Percentiles rank a stretch among this genome's conserved stretches.
Evolutionary conservation across 2,329 filamentous ascomycete species (phyloP).

Genomic region (Xylariaceae sp.): DNA sequence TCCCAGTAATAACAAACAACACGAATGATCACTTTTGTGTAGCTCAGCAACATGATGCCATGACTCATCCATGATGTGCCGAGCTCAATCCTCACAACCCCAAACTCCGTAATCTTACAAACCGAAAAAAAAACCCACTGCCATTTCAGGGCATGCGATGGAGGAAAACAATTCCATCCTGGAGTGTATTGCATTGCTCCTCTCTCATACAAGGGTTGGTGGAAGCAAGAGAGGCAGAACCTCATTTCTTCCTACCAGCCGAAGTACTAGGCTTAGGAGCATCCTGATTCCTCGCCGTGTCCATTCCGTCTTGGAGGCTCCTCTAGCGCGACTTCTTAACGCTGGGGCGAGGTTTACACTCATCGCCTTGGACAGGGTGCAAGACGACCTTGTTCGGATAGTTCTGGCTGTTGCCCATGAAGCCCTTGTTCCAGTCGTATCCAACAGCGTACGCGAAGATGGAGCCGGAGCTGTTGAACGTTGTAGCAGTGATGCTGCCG

Average conservation of each 20-base stretch:
- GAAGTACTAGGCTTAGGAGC: background rate
- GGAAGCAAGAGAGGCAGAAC: too few relatives aligned
- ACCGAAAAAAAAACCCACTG: background rate
- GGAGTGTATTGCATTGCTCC: too few relatives aligned
- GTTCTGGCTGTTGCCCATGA: slow-evolving; percentile 70
- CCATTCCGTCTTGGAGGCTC: background rate
- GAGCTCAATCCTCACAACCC: background rate
- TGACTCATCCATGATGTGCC: background rate
- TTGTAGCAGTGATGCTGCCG: slow-evolving; percentile 82
- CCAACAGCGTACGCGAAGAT: slow-evolving; percentile 87
- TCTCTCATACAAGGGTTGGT: too few relatives aligned
- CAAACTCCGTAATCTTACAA: background rate
- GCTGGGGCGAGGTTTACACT: slow-evolving; percentile 57
- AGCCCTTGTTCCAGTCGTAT: slow-evolving; percentile 99
- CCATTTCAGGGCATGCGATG: background rate
- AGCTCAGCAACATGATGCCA: background rate
- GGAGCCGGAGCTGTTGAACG: slow-evolving; percentile 80
- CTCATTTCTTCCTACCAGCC: too few relatives aligned
- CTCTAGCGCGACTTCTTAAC: slow-evolving; percentile 55
- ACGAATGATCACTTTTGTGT: too few relatives aligned
- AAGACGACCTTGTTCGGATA: slow-evolving; percentile 80
- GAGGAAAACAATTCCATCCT: too few relatives aligned
- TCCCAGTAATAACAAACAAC: too few relatives aligned
- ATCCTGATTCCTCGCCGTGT: background rate
- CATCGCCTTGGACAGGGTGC: slow-evolving; percentile 62